phyloP scores from a whole-genome alignment of 257 asterid genomes.

The Solanum peruvianum region DNA sequence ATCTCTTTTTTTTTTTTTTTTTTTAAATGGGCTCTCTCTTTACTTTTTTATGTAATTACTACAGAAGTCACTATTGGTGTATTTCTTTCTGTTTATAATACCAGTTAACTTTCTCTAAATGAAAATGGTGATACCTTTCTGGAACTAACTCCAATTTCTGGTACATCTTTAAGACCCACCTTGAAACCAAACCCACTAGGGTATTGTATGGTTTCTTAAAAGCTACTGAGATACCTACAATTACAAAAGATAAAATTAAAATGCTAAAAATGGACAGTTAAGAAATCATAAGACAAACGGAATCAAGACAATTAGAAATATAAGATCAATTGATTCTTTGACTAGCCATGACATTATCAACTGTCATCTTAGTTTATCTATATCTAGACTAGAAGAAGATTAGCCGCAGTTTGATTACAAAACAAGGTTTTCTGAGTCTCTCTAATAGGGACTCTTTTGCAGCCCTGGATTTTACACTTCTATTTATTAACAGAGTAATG shows the following conservation, averaged over 20 bases:
- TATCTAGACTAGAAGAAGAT: not conserved
- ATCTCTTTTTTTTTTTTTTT: no score
- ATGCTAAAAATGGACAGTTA: not conserved
- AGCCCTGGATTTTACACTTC: not conserved
- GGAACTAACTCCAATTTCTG: not conserved
- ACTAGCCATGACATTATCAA: not conserved
- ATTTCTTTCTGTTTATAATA: no score
- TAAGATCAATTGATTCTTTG: not conserved
- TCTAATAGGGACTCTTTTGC: not conserved
- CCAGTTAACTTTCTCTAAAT: not conserved
- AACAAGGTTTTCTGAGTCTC: not conserved
- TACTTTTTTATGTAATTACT: no score
- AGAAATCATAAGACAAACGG: not conserved
- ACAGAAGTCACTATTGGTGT: not conserved
- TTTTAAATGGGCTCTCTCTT: rapidly evolving
- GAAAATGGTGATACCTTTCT: not conserved
- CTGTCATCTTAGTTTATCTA: not conserved
- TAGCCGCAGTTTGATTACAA: not conserved
- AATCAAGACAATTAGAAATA: not conserved
- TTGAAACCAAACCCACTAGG: not conserved
- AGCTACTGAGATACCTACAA: not conserved
- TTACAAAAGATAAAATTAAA: no score
- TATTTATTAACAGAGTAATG: slow-evolving; percentile 2
- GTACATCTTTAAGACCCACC: not conserved
- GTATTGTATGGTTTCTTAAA: not conserved